Percentiles rank a stretch among this genome's conserved stretches.
Conservation (phyloP, 202 grass and related monocot genomes). For the Panicum hallii region DNA sequence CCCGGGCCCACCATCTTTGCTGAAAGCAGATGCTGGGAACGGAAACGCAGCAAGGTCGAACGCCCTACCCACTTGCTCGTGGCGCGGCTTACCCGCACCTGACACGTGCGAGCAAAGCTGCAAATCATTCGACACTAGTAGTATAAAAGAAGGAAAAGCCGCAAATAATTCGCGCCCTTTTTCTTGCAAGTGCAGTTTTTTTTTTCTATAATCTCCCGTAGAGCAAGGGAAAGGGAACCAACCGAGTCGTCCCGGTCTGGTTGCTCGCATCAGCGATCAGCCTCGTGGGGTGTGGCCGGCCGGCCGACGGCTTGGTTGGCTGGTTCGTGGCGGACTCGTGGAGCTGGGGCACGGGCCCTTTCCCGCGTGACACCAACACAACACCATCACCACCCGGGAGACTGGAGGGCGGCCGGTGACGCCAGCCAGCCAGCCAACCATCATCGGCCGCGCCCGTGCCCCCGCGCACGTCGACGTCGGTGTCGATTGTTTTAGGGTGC, state of each 20-base stretch:
- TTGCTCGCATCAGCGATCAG: background rate
- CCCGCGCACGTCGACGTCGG: background rate
- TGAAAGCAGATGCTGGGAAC: background rate
- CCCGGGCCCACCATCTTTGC: slow-evolving; percentile 31
- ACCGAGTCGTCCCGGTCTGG: background rate
- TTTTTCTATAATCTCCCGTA: background rate
- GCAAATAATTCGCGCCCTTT: slow-evolving; percentile 14
- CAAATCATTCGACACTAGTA: slow-evolving; percentile 12
- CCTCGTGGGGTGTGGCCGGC: background rate
- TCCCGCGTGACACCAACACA: slow-evolving; percentile 7
- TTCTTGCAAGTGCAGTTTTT: background rate
- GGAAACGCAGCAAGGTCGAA: background rate
- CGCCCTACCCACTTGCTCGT: slow-evolving; percentile 20
- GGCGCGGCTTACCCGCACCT: slow-evolving; percentile 1
- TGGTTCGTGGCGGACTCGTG: background rate
- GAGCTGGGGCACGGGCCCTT: background rate
- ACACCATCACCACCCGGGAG: slow-evolving; percentile 20
- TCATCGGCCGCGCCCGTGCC: background rate
- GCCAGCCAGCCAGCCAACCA: background rate
- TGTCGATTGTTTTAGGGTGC: background rate
- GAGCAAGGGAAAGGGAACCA: background rate
- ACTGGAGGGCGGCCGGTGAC: background rate
- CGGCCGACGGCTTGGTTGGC: background rate
- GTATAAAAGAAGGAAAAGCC: background rate
- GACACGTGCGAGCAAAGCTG: slow-evolving; percentile 39